Percentiles rank a stretch among this genome's conserved stretches.
phyloP scores from a whole-genome alignment of 208 protist genomes.

The Wallacemonas collosoma region DNA sequence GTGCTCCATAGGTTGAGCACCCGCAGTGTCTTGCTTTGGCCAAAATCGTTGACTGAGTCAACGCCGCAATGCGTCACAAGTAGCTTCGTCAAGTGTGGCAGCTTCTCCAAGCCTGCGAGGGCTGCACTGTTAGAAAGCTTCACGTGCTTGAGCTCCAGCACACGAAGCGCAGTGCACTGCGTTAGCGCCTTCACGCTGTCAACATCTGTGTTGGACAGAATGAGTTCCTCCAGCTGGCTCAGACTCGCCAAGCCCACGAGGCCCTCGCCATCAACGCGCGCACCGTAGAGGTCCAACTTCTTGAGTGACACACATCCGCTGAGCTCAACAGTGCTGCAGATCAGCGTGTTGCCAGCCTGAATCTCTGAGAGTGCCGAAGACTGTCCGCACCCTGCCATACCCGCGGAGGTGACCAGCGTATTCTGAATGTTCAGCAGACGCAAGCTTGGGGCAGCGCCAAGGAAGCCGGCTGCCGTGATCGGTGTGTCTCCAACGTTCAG shows the following conservation, averaged over 20 bases:
- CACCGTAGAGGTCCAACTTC: conserved; percentile 26
- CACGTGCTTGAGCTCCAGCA: conserved; percentile 26
- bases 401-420: not conserved
- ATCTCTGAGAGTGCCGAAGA: not conserved
- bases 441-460: conserved; percentile 10
- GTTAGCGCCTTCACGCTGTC: conserved; percentile 7
- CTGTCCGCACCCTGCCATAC: not conserved
- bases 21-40: conserved; percentile 12
- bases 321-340: not conserved
- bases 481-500: conserved; percentile 24
- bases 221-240: conserved; percentile 22
- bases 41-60: conserved; percentile 17
- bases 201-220: conserved; percentile 29
- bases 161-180: conserved; percentile 16
- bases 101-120: conserved; percentile 13
- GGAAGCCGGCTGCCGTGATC: conserved; percentile 19
- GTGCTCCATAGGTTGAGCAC: conserved; percentile 31
- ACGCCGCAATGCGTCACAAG: conserved; percentile 31
- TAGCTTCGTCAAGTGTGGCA: conserved; percentile 20
- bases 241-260: conserved; percentile 23
- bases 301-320: conserved; percentile 12
- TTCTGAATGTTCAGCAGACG: conserved; percentile 11
- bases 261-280: conserved; percentile 18
- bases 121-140: conserved; percentile 6
- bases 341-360: conserved; percentile 5